Conservation (phyloP, 345 rosid species). For the Ceriops decandra region DNA sequence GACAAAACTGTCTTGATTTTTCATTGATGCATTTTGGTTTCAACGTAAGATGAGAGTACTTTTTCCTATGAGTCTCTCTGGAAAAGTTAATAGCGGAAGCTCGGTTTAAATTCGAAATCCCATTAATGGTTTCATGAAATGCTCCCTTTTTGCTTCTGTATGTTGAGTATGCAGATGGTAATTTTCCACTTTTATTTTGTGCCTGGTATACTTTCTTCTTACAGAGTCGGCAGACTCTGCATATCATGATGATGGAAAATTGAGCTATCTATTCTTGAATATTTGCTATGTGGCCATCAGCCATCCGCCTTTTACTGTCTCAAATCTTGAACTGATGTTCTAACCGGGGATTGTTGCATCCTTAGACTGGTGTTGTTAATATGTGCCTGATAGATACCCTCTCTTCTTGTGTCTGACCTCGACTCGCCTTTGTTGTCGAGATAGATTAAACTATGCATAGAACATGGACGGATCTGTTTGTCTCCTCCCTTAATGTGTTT, state of each 20-base stretch:
- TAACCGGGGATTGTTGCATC: conserved; percentile 17
- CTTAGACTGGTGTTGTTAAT: conserved; percentile 4
- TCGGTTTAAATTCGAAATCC: background rate
- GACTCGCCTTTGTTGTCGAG: conserved; percentile 1
- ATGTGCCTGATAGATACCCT: background rate
- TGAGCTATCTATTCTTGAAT: background rate
- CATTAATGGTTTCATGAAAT: background rate
- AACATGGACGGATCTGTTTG: background rate
- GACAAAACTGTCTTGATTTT: background rate
- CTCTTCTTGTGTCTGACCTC: too few species aligned
- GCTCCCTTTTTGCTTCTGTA: background rate
- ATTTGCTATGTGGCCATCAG: background rate
- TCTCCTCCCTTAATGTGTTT: background rate
- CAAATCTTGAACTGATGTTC: background rate
- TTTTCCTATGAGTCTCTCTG: background rate
- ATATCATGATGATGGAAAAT: background rate
- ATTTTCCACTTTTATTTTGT: background rate
- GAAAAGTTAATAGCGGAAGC: background rate
- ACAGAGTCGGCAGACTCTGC: background rate
- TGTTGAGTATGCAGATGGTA: background rate
- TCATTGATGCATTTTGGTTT: background rate
- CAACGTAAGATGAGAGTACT: background rate
- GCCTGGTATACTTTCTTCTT: background rate
- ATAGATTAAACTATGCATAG: background rate
- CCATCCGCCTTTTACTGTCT: background rate